Evolutionary conservation across 2,329 filamentous ascomycete species (phyloP).

Genomic region (Venturia aucupariae): DNA sequence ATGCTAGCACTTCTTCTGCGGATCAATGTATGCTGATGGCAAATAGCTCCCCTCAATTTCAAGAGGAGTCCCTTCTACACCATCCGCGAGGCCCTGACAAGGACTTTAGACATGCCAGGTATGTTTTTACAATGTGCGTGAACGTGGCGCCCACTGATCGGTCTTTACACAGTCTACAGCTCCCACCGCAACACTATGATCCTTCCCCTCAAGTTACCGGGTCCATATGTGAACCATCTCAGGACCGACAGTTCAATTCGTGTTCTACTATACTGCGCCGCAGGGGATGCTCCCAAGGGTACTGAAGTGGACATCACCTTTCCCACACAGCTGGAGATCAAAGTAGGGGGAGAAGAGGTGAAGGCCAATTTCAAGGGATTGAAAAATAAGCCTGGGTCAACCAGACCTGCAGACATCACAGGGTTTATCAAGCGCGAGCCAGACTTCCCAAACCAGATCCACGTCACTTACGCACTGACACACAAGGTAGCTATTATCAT

Average conservation of each 20-base stretch:
- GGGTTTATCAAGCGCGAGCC: slow-evolving; percentile 60
- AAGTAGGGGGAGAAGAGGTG: slow-evolving; percentile 78
- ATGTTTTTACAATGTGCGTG: background rate
- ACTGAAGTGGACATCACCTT: slow-evolving; percentile 42
- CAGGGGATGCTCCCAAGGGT: slow-evolving; percentile 36
- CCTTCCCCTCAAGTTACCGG: slow-evolving; percentile 50
- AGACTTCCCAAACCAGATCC: slow-evolving; percentile 64
- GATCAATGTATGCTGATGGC: slow-evolving; percentile 16
- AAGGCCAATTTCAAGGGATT: slow-evolving; percentile 89
- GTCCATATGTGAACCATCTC: slow-evolving; percentile 47
- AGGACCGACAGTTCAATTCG: slow-evolving; percentile 52
- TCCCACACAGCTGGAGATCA: slow-evolving; percentile 85
- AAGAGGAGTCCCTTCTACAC: slow-evolving; percentile 82
- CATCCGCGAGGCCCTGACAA: slow-evolving; percentile 55
- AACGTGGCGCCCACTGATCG: background rate
- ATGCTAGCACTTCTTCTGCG: background rate
- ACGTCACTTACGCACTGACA: slow-evolving; percentile 88
- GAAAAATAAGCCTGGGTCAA: slow-evolving; percentile 94
- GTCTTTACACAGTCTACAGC: slow-evolving; percentile 42
- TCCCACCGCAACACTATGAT: slow-evolving; percentile 49
- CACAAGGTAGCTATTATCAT: slow-evolving; percentile 52
- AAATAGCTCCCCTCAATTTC: slow-evolving; percentile 43
- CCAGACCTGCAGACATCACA: slow-evolving; percentile 87
- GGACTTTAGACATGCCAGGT: slow-evolving; percentile 55
- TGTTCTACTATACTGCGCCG: slow-evolving; percentile 77